Conservation (phyloP, 1,284 basidiomycete genomes). For the Heterobasidion occidentale region DNA sequence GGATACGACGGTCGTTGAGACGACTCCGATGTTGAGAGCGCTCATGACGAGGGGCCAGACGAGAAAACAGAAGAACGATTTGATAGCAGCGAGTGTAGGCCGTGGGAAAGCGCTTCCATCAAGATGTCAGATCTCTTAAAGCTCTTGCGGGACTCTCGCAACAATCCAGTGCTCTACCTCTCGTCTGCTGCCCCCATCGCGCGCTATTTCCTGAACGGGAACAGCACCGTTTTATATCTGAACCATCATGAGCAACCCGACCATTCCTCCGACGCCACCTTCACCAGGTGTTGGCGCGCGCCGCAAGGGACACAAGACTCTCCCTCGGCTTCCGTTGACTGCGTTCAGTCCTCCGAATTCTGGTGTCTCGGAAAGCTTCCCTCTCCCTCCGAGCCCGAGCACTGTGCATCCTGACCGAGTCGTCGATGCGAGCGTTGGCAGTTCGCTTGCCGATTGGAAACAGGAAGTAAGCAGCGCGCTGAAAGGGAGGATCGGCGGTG, state of each 20-base stretch:
- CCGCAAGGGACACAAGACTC: constrained; percentile 48
- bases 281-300: constrained; percentile 37
- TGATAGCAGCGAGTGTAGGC: too few species aligned
- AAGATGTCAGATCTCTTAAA: too few species aligned
- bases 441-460: constrained; percentile 41
- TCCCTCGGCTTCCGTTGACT: constrained; percentile 62
- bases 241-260: neutral
- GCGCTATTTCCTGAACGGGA: too few species aligned
- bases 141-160: too few species aligned
- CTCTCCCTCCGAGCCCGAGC: constrained; percentile 60
- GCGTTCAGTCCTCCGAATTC: constrained; percentile 65
- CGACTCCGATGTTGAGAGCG: too few species aligned
- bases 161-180: too few species aligned
- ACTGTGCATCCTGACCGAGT: constrained; percentile 54
- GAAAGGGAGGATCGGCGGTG: constrained; percentile 34
- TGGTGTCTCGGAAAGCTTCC: constrained; percentile 57
- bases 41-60: too few species aligned
- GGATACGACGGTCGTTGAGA: too few species aligned
- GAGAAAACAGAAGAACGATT: too few species aligned
- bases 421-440: constrained; percentile 57
- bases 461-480: constrained; percentile 39
- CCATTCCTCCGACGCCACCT: constrained; percentile 17
- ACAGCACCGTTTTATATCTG: neutral
- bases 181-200: too few species aligned
- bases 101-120: too few species aligned